These are phyloP conservation scores for Trichosporon coremiiforme DNA, from an alignment of 1,284 basidiomycete genomes.

Conservation along the genomic window DNA sequence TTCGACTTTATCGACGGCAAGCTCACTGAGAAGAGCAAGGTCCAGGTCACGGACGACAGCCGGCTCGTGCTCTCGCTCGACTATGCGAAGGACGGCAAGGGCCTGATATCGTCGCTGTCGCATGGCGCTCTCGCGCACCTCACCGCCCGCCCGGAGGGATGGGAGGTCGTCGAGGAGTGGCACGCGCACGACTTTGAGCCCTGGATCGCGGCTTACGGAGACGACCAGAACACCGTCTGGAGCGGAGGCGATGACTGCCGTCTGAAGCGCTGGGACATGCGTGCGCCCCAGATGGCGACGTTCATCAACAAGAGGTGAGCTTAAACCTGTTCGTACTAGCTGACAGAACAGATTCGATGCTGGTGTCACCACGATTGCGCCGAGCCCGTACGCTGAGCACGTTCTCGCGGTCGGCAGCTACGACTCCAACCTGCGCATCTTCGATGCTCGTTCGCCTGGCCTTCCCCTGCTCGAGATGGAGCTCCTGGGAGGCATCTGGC, in stretches of 20 bases:
- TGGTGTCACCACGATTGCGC: constrained; percentile 89
- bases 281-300: constrained; percentile 66
- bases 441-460: constrained; percentile 74
- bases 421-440: constrained; percentile 76
- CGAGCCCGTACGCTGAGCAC: constrained; percentile 75
- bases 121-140: constrained; percentile 71
- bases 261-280: constrained; percentile 87
- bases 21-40: not conserved
- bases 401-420: constrained; percentile 91
- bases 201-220: constrained; percentile 90
- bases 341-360: constrained; percentile 72
- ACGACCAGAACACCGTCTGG: constrained; percentile 79
- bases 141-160: constrained; percentile 56
- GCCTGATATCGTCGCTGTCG: constrained; percentile 75
- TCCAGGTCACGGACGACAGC: constrained; percentile 16
- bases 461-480: constrained; percentile 65
- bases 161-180: constrained; percentile 65
- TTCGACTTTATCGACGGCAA: constrained; percentile 1
- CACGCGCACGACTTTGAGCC: constrained; percentile 90
- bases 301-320: constrained; percentile 74
- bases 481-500: constrained; percentile 91
- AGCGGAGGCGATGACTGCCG: constrained; percentile 93
- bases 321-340: not conserved
- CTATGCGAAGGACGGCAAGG: constrained; percentile 49
- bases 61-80: constrained; percentile 74